A percentile compares a stretch with the other conserved stretches of the same genome.
Conservation (phyloP, 306 rosid species). For the Fragaria iinumae region DNA sequence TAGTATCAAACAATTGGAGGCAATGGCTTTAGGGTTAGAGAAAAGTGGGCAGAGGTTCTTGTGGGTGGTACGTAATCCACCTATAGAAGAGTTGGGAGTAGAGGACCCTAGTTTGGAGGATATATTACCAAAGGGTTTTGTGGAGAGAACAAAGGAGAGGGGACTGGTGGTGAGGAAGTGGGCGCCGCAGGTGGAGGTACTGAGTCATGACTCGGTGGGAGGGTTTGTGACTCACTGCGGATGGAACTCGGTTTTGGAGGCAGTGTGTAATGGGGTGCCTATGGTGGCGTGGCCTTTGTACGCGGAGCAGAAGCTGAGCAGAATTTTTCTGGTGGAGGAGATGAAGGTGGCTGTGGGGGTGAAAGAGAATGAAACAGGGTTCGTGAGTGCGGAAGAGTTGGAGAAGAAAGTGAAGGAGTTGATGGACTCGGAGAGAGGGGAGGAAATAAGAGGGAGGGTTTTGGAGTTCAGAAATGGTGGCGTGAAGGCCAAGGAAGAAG, state of each 20-base stretch:
- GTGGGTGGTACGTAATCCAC: constrained; percentile 28
- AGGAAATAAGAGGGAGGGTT: constrained; percentile 4
- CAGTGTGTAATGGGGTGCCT: constrained; percentile 5
- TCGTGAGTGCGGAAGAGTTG: background rate
- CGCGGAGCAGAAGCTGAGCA: background rate
- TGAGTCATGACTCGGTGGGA: constrained; percentile 11
- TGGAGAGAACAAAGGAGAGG: constrained; percentile 7
- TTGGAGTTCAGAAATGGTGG: constrained; percentile 5
- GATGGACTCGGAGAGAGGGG: background rate
- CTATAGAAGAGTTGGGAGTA: background rate
- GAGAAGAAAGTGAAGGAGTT: constrained; percentile 1
- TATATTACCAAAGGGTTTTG: constrained; percentile 13
- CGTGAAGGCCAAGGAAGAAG: constrained; percentile 13
- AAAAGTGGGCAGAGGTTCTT: constrained; percentile 23
- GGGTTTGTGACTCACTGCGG: constrained; percentile 24
- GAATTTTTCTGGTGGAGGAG: constrained; percentile 2
- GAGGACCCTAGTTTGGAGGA: background rate
- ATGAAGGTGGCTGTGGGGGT: constrained; percentile 7
- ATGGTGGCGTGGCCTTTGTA: constrained; percentile 28
- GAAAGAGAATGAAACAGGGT: background rate
- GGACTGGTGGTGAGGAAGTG: constrained; percentile 21
- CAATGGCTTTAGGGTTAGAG: constrained; percentile 22
- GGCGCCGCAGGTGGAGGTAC: constrained; percentile 20
- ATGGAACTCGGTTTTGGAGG: constrained; percentile 27
- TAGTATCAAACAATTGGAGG: constrained; percentile 20